phyloP scores from a whole-genome alignment of 2,329 filamentous ascomycete genomes.

The Diaporthe capsici region DNA sequence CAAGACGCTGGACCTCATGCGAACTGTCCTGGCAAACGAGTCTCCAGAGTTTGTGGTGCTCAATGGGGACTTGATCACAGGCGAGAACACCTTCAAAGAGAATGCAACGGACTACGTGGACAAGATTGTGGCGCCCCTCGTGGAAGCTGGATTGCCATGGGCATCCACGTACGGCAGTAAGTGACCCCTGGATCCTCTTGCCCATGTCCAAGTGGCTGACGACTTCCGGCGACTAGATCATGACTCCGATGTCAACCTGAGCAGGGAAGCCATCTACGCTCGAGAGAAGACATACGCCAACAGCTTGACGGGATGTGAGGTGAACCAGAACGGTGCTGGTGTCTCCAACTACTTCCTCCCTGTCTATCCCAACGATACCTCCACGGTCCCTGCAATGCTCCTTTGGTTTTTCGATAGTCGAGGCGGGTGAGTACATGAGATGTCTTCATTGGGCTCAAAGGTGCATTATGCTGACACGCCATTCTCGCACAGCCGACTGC shows the following conservation, averaged over 20 bases:
- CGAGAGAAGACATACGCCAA: slow-evolving; percentile 39
- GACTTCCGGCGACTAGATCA: slow-evolving; percentile 60
- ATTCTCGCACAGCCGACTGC: slow-evolving; percentile 53
- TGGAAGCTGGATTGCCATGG: slow-evolving; percentile 60
- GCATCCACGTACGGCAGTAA: slow-evolving; percentile 62
- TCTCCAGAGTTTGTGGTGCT: slow-evolving; percentile 62
- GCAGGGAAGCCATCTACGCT: slow-evolving; percentile 46
- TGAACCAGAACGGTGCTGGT: slow-evolving; percentile 14
- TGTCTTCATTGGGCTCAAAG: rapidly evolving
- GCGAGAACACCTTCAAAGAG: slow-evolving; percentile 60
- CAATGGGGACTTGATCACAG: slow-evolving; percentile 71
- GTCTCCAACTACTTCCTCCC: slow-evolving; percentile 38
- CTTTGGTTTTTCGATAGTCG: slow-evolving; percentile 75
- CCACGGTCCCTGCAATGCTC: slow-evolving; percentile 50
- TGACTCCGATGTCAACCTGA: slow-evolving; percentile 64
- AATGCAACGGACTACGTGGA: slow-evolving; percentile 63
- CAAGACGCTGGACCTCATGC: slow-evolving; percentile 61
- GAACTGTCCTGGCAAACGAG: slow-evolving; percentile 61
- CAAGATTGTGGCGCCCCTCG: slow-evolving; percentile 59
- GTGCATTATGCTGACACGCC: neutral
- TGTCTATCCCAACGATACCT: slow-evolving; percentile 21
- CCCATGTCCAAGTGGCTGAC: neutral
- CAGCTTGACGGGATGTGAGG: slow-evolving; percentile 31
- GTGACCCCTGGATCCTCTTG: neutral
- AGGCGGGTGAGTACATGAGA: slow-evolving; percentile 51